phyloP scores from a whole-genome alignment of 257 asterid genomes.

The Solanum ossicruentum region DNA sequence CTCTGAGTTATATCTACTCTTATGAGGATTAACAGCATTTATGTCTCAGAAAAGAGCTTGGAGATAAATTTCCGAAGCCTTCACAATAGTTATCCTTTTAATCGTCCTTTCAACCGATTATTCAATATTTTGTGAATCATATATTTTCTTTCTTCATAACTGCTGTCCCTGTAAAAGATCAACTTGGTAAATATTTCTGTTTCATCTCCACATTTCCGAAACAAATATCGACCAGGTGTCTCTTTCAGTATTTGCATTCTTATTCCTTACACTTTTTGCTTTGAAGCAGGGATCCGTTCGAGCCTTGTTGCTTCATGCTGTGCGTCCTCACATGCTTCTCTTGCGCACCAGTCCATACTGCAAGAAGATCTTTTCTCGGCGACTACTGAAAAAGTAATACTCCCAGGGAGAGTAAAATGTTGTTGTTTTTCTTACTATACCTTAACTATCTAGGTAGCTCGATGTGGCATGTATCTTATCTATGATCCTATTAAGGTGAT shows the following conservation, averaged over 20 bases:
- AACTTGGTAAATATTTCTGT: background rate
- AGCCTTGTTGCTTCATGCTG: slow-evolving; percentile 9
- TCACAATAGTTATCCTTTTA: background rate
- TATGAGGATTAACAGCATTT: background rate
- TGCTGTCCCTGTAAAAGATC: background rate
- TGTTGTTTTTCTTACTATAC: slow-evolving; percentile 2
- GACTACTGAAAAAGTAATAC: slow-evolving; percentile 22
- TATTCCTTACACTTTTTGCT: background rate
- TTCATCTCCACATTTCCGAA: background rate
- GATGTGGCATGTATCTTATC: background rate
- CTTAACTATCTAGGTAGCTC: background rate
- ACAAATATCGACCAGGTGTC: background rate
- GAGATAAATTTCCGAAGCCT: background rate
- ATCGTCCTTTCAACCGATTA: too few species aligned
- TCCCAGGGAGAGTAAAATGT: background rate
- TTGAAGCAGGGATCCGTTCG: slow-evolving; percentile 18
- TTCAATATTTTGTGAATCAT: background rate
- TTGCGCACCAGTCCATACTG: slow-evolving; percentile 29
- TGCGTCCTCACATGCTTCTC: slow-evolving; percentile 14
- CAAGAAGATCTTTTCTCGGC: slow-evolving; percentile 33
- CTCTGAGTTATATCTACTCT: background rate
- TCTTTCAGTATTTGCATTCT: background rate
- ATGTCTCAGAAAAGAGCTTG: background rate
- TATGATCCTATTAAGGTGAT: background rate
- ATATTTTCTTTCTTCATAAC: background rate